phyloP scores from a whole-genome alignment of 805 yeast species.

The Saturnispora serradocipensis region DNA sequence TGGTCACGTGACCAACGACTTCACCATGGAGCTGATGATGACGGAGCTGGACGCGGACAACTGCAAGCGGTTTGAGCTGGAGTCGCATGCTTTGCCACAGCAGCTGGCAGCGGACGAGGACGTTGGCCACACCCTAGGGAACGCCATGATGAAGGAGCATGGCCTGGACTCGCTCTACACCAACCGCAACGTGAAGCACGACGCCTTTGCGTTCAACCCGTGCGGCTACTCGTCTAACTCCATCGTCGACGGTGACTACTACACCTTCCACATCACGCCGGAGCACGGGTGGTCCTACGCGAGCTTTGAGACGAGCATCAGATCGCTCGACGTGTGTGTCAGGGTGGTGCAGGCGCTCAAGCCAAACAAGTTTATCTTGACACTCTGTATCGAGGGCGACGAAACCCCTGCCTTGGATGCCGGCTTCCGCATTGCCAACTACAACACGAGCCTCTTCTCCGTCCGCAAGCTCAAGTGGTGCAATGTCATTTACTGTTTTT shows the following conservation, averaged over 20 bases:
- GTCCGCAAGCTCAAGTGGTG: neutral
- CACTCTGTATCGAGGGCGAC: constrained; percentile 20
- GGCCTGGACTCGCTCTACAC: constrained; percentile 47
- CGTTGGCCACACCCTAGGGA: constrained; percentile 73
- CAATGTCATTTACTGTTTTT: constrained; percentile 10
- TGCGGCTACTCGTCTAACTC: constrained; percentile 94
- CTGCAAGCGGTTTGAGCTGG: constrained; percentile 45
- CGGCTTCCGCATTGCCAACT: neutral
- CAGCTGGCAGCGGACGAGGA: constrained; percentile 49
- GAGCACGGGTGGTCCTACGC: constrained; percentile 94
- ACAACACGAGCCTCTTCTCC: neutral
- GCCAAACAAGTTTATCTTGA: constrained; percentile 54
- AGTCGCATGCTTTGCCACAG: constrained; percentile 14
- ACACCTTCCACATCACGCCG: constrained; percentile 90
- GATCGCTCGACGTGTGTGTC: constrained; percentile 22
- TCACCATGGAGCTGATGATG: constrained; percentile 86
- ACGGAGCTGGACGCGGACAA: constrained; percentile 58
- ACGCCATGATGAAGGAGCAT: constrained; percentile 52
- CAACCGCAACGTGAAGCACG: constrained; percentile 36
- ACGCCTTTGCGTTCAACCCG: constrained; percentile 86
- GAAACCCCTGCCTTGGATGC: neutral
- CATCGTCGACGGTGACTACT: constrained; percentile 47
- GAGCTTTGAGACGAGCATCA: constrained; percentile 76
- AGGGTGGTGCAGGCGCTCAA: constrained; percentile 55
- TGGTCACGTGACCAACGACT: constrained; percentile 24